Base-by-base conservation (phyloP, 768 basidiomycete genomes). In the Kwoniella sp. region DNA sequence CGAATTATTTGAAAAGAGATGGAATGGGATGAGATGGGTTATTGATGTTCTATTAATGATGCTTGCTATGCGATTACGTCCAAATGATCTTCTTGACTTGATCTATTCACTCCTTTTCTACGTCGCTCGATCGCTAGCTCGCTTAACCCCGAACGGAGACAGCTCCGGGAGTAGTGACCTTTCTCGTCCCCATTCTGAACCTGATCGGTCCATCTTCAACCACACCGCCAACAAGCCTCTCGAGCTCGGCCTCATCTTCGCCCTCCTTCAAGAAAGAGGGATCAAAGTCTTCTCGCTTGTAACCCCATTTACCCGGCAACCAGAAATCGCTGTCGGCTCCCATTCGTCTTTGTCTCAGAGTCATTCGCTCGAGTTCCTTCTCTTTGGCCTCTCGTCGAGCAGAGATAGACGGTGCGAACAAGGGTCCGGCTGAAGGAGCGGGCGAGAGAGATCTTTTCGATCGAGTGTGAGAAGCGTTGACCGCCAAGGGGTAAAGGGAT, bases 401-500 rank as follows among this genome's bases (percentile, higher is more conserved):
- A 3, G 61, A 57, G 22, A 63, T 60, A 2, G 62, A 62, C 17
- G 73, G 73, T 1, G 66, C 63, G 60, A 73, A 74, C n/a, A 74
- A 63, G 7, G 72, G 72, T 44, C 60, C 62, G 12, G 72, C 70
- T n/a, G 71, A 64, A 7, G 75, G 69, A 12, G 57, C 54, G 15
- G 59, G 64, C 12, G 54, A 58, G 24, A 29, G 8, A 17, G 53
- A 62, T 29, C 53, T 22, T 26, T 22, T 49, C 33, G 49, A 54
- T 27, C 47, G 57, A 19, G 65, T 27, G 37, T 53, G 57, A 8
- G 70, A 71, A 13, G 72, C 55, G 15, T 67, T 64, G 44, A 68
- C 72, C 2, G 72, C 72, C 21, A 77, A 68, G 5, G 75, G 75
- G 60, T 77, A 77, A 60, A 77, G 71, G 25, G 75, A 77, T 13